These are phyloP conservation scores for Citrus sp. DNA, from an alignment of 345 rosid genomes.

Conservation along the genomic window DNA sequence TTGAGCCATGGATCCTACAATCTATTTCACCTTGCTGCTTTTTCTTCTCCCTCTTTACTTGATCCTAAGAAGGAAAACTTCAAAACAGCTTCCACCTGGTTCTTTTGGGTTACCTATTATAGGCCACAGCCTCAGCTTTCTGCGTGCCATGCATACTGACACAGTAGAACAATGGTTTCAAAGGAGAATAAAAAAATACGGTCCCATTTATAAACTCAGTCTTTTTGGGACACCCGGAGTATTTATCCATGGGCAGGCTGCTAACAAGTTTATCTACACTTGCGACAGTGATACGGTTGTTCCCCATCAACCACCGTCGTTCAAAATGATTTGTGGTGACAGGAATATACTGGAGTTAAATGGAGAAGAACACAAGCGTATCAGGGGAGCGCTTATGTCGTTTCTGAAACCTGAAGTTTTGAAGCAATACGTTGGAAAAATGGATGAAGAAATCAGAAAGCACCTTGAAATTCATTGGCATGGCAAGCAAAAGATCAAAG, in stretches of 20 bases:
- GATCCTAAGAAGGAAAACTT: neutral
- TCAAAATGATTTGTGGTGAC: conserved; percentile 20
- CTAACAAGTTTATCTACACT: conserved; percentile 30
- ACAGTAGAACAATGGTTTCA: conserved; percentile 31
- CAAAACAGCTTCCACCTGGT: conserved; percentile 39
- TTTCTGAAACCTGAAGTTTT: conserved; percentile 32
- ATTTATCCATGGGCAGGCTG: conserved; percentile 34
- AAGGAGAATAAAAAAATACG: conserved; percentile 26
- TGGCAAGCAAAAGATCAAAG: conserved; percentile 27
- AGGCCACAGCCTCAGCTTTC: conserved; percentile 35
- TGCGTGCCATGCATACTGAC: conserved; percentile 9
- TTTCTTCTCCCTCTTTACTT: conserved; percentile 24
- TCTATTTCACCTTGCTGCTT: neutral
- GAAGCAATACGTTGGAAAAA: conserved; percentile 28
- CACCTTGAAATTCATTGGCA: conserved; percentile 32
- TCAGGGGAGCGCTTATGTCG: conserved; percentile 27
- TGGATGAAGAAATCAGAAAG: conserved; percentile 31
- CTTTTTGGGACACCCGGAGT: conserved; percentile 24
- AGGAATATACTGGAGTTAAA: conserved; percentile 26
- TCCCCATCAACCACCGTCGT: conserved; percentile 15
- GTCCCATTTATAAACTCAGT: conserved; percentile 32
- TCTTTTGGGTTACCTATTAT: conserved; percentile 35
- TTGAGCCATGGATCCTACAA: conserved; percentile 2
- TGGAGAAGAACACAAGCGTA: conserved; percentile 31
- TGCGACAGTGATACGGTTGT: conserved; percentile 5